phyloP scores from a whole-genome alignment of 345 rosid genomes.

The Eucalyptus regnans region DNA sequence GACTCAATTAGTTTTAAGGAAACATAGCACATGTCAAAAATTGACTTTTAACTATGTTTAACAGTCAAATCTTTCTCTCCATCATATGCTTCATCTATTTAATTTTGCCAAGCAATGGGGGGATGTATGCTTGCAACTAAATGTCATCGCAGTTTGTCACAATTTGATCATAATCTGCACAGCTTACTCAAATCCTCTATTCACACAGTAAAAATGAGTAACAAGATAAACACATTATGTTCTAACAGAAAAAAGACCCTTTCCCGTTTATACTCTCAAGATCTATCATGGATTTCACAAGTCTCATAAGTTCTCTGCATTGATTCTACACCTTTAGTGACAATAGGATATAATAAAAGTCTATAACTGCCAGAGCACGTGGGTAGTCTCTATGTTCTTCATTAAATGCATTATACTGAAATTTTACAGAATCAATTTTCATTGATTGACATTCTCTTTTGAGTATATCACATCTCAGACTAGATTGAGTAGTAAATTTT shows the following conservation, averaged over 20 bases:
- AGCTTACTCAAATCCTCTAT: not conserved
- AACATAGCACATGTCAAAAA: not conserved
- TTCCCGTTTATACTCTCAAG: not conserved
- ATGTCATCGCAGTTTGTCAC: not conserved
- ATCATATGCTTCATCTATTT: not conserved
- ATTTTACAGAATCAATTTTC: not conserved
- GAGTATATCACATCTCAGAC: not conserved
- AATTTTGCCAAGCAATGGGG: not conserved
- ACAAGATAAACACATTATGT: not conserved
- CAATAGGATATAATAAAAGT: not conserved
- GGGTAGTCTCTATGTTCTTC: not conserved
- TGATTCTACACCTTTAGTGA: not conserved
- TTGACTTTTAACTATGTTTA: not conserved
- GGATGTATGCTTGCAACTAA: not conserved
- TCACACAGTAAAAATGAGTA: not conserved
- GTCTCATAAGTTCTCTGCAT: not conserved
- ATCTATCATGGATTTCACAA: not conserved
- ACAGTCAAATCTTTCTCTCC: not conserved
- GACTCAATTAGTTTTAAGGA: not conserved
- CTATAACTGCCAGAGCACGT: not conserved
- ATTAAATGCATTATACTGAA: not conserved
- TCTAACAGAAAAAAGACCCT: not conserved
- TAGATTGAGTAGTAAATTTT: not conserved
- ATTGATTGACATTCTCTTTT: not conserved
- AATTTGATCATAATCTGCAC: not conserved